Base-by-base conservation (phyloP, 257 asterid species). In the Oldenlandia corymbosa region DNA sequence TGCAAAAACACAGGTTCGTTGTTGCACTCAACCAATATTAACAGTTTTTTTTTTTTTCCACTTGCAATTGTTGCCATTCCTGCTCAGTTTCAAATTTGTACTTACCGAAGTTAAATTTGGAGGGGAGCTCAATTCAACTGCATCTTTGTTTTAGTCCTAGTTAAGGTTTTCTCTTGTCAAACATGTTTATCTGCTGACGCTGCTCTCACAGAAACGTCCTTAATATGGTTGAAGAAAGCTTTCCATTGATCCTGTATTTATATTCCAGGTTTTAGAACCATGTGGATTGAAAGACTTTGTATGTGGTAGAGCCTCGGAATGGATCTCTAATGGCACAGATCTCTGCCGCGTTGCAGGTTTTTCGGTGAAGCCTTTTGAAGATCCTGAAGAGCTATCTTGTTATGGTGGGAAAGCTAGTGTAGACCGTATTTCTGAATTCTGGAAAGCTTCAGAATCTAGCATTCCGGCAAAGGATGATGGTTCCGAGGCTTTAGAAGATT, bases 311-410 rank as follows among this genome's bases (percentile, higher is more conserved):
- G 96, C 95, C 74, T 87, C 95, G 2, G 86, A 93, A 74, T 93
- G 96, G 96, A 85, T 88, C 83, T 81, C 94, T 68, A 90, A 93
- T 71, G 99, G 99, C 79, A 90, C 99, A 60, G 99, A 87, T 72
- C 94, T 93, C 80, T 93, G 99, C 88, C 83, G 60, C 46, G 79
- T 74, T 71, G 84, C 97, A 52, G 97, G 99, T 78, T 90, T 93
- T 81, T 81, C 90, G 45, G 92, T 90, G 71, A 74, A 59, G 71
- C 71, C 88, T 59, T 66, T 61, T 59, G 85, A 81, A 62, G 88
- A 83, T 47, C 73, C 78, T 13, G 81, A 75, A 70, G 95, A 80
- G 64, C 41, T 79, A 57, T 80, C 79, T 12, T 93, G 99, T 76
- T 93, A 85, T 36, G 96, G 96, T 66, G 99, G 96, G 73, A 88